A percentile compares a stretch with the other conserved stretches of the same genome.
Evolutionary conservation across 306 rosid genomes (phyloP).

Genomic region (Prunus mongolica): DNA sequence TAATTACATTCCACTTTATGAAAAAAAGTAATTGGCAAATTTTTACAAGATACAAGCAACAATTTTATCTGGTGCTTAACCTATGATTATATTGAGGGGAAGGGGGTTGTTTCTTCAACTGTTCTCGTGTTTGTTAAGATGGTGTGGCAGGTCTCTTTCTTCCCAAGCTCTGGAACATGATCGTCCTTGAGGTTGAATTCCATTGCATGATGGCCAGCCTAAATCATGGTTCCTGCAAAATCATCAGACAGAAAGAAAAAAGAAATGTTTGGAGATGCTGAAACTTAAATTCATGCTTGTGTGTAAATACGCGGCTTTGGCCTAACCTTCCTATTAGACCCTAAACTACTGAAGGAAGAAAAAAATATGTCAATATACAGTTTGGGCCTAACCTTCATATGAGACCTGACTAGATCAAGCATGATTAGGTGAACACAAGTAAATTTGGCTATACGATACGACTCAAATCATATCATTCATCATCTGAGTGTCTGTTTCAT

Average conservation of each 20-base stretch:
- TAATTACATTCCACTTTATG: conserved; percentile 6
- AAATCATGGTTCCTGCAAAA: conserved; percentile 22
- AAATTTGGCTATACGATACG: conserved; percentile 16
- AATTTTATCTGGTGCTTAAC: not conserved
- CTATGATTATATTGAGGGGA: not conserved
- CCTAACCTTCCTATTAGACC: too few species aligned
- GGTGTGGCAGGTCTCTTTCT: not conserved
- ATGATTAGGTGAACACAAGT: not conserved
- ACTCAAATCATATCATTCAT: conserved; percentile 30
- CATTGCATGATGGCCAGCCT: not conserved
- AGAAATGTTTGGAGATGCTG: not conserved
- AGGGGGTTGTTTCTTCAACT: conserved; percentile 1
- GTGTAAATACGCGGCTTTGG: not conserved
- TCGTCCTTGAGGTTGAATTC: conserved; percentile 18
- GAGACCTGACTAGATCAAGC: conserved; percentile 17
- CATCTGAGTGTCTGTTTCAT: conserved; percentile 67
- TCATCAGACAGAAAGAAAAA: conserved; percentile 6
- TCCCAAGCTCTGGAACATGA: conserved; percentile 12
- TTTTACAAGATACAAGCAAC: not conserved
- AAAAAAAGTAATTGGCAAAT: not conserved
- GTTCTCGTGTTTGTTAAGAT: not conserved
- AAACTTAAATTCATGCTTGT: conserved; percentile 2
- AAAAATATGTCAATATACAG: not conserved
- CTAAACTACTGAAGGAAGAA: not conserved
- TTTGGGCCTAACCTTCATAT: conserved; percentile 40